Base-by-base conservation (phyloP, 768 basidiomycete genomes). In the Tylopilus vinaceipallidus region DNA sequence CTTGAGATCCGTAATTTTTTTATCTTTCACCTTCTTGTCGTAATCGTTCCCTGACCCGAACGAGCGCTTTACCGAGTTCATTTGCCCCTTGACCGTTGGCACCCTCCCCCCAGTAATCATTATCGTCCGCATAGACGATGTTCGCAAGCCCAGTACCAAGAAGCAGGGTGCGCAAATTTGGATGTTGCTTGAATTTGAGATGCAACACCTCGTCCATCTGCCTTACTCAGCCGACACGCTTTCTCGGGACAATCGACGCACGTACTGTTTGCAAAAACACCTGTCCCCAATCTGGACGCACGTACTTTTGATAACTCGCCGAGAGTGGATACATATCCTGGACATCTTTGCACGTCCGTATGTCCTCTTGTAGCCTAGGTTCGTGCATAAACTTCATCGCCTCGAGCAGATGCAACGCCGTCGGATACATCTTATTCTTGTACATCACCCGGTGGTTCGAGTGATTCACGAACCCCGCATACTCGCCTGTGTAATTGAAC, bases 401-500 rank as follows among this genome's bases (percentile, higher is more conserved):
- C 66, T 91, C 87, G 46, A 81, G 77, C n/a, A 91, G 73, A 56
- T 91, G 89, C 57, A 82, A 65, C 10, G 84, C 89, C 2, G 81
- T 85, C 2, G 86, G 86, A 56, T 83, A 92, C 35, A 67, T 64
- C 45, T 70, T 71, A 27, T 79, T 73, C 30, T 73, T 63, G 63
- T 81, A 83, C 45, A 81, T 47, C 19, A 92, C 76, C 5, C 73
- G 73, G 57, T 88, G 81, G 1, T 73, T 77, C 1, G 89, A 88
- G 56, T 83, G 80, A 58, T 82, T 86, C 63, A 86, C 68, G 64
- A 90, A 83, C 1, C 75, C 76, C 0, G 72, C 60, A 45, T 71
- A 73, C 13, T 70, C 64, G 27, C 66, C 57, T 0, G 65, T 66
- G 48, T 80, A 73, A 52, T 76, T 67, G 62, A 83, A 78, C 50